Percentiles rank a stretch among this genome's conserved stretches.
Evolutionary conservation across 2,329 filamentous ascomycete genomes (phyloP).

Genomic region (Phoma sp.): DNA sequence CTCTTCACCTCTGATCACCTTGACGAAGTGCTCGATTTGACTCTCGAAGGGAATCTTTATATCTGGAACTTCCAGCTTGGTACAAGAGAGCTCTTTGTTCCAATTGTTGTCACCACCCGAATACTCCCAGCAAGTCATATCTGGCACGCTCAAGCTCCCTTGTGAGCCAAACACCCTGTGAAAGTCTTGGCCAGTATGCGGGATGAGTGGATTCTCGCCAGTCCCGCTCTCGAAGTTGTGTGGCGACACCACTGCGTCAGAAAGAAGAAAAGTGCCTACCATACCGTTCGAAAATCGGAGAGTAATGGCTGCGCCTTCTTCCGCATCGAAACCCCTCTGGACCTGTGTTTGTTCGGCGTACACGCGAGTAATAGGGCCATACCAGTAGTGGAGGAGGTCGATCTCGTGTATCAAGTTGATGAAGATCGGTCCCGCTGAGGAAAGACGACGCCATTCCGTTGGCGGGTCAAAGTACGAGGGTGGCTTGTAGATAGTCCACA

Average conservation of each 20-base stretch:
- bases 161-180: not conserved
- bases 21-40: not conserved
- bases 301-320: slow-evolving; percentile 1
- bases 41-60: not conserved
- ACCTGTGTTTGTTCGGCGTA: not conserved
- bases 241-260: slow-evolving; percentile 1
- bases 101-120: not conserved
- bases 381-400: slow-evolving; percentile 6
- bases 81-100: not conserved
- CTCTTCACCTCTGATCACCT: not conserved
- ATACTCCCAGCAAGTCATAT: not conserved
- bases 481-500: slow-evolving; percentile 1
- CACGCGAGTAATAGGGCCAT: not conserved
- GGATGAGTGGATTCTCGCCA: slow-evolving; percentile 2
- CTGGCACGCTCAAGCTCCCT: not conserved
- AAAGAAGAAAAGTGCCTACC: not conserved
- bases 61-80: not conserved
- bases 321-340: not conserved
- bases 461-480: not conserved
- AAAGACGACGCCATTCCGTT: not conserved
- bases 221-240: not conserved
- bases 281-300: not conserved
- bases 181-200: not conserved
- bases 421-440: not conserved
- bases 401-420: slow-evolving; percentile 3